A percentile compares a stretch with the other conserved stretches of the same genome.
Evolutionary conservation across 2,329 filamentous ascomycete genomes (phyloP).

Genomic region (Annulohypoxylon truncatum): DNA sequence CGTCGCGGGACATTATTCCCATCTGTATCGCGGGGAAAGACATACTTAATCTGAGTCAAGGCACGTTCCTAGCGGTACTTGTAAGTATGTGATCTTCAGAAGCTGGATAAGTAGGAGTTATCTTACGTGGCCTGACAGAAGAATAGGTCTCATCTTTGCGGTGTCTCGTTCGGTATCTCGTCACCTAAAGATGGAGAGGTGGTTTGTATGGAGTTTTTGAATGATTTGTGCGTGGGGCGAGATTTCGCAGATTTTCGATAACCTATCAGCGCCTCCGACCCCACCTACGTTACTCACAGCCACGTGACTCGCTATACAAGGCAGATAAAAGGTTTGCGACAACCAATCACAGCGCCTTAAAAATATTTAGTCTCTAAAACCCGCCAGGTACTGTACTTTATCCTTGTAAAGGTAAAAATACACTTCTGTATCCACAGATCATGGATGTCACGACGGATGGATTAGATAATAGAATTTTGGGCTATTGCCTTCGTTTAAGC

Average conservation of each 20-base stretch:
- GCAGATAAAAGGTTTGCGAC: background rate
- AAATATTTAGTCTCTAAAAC: background rate
- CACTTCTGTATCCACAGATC: background rate
- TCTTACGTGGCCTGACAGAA: conserved; percentile 88
- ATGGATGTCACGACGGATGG: conserved; percentile 3
- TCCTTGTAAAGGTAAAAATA: conserved; percentile 6
- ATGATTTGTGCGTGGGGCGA: conserved; percentile 45
- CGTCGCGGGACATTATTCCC: conserved; percentile 28
- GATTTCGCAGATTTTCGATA: conserved; percentile 36
- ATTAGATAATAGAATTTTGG: conserved; percentile 17
- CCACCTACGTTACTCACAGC: conserved; percentile 36
- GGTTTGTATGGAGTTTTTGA: conserved; percentile 48
- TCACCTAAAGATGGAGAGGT: conserved; percentile 40
- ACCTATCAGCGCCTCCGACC: conserved; percentile 30
- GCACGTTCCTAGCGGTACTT: conserved; percentile 77
- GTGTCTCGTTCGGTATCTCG: conserved; percentile 36
- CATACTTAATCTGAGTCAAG: conserved; percentile 91
- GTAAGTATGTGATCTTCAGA: conserved; percentile 28
- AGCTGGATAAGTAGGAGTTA: background rate
- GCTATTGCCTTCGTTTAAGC: conserved; percentile 18
- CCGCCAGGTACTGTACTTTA: conserved; percentile 6
- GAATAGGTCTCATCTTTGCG: conserved; percentile 91
- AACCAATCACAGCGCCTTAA: conserved; percentile 16
- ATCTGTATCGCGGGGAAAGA: conserved; percentile 32
- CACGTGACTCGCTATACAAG: conserved; percentile 19